Conservation (phyloP, 495 filamentous ascomycete species). For the Poronia punctata region DNA sequence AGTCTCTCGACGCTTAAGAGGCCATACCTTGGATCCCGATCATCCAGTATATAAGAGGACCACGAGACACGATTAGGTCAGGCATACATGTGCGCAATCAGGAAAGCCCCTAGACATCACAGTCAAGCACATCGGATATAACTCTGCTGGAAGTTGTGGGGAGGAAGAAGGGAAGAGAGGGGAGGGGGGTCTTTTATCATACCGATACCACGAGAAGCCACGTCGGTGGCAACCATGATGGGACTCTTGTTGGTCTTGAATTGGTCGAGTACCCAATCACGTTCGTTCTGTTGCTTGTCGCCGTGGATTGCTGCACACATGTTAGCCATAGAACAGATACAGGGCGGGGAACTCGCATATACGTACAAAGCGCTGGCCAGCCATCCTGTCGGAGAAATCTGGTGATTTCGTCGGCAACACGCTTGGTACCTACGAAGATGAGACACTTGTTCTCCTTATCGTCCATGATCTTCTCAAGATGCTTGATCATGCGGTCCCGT, state of each 20-base stretch:
- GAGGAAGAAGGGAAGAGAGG: constrained; percentile 33
- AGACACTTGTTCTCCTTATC: constrained; percentile 87
- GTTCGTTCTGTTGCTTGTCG: constrained; percentile 98
- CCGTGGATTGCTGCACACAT: constrained; percentile 76
- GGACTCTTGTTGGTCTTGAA: constrained; percentile 96
- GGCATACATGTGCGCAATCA: constrained; percentile 77
- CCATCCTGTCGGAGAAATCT: constrained; percentile 97
- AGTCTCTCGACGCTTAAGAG: too few relatives aligned
- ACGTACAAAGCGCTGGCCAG: constrained; percentile 95
- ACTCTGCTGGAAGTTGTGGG: constrained; percentile 52
- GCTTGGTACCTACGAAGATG: constrained; percentile 97
- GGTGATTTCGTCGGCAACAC: constrained; percentile 96
- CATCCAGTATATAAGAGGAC: constrained; percentile 65
- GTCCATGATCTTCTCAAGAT: constrained; percentile 97
- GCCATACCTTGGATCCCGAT: constrained; percentile 81
- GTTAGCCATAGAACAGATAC: constrained; percentile 36
- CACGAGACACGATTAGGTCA: constrained; percentile 73
- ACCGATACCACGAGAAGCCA: constrained; percentile 99
- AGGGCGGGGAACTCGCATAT: not conserved
- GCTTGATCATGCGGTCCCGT: constrained; percentile 94
- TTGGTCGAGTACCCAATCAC: constrained; percentile 98
- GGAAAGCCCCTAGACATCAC: constrained; percentile 73
- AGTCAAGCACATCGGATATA: constrained; percentile 80
- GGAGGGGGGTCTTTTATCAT: constrained; percentile 63
- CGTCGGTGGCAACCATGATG: constrained; percentile 97